A percentile compares a stretch with the other conserved stretches of the same genome.
Evolutionary conservation across 805 yeast species (phyloP).

Genomic region (Candida peoriensis): DNA sequence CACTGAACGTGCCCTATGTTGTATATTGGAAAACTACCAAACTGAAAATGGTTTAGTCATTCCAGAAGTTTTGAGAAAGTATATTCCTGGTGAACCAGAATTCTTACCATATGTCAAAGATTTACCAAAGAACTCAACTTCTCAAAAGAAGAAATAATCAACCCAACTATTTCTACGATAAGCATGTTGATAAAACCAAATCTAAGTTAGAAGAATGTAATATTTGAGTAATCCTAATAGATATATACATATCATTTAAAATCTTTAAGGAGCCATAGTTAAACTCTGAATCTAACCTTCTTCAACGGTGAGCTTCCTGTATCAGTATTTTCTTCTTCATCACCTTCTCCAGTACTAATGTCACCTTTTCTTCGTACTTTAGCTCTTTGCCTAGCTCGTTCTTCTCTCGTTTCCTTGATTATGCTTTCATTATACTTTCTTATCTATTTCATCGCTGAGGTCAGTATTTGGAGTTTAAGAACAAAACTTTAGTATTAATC

Average conservation of each 20-base stretch:
- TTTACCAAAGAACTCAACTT: slow-evolving; percentile 90
- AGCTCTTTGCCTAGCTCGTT: slow-evolving; percentile 7
- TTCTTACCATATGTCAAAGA: slow-evolving; percentile 88
- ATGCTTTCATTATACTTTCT: slow-evolving; percentile 10
- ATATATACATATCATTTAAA: too few relatives aligned
- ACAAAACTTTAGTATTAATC: neutral
- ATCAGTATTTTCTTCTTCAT: neutral
- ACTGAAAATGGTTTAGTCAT: slow-evolving; percentile 90
- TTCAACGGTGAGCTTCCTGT: slow-evolving; percentile 8
- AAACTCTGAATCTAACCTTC: slow-evolving; percentile 7
- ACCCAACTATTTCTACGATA: too few relatives aligned
- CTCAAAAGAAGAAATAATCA: slow-evolving; percentile 57
- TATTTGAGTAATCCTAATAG: neutral
- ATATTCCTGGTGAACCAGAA: slow-evolving; percentile 98
- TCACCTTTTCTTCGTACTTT: slow-evolving; percentile 6
- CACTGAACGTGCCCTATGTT: slow-evolving; percentile 96
- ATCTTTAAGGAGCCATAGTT: neutral
- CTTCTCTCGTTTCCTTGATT: slow-evolving; percentile 8
- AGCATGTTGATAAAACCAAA: neutral
- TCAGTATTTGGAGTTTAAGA: neutral
- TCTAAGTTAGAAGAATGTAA: neutral
- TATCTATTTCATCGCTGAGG: slow-evolving; percentile 4
- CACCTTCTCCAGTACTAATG: neutral
- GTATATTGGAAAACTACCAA: slow-evolving; percentile 96
- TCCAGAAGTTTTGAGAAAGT: slow-evolving; percentile 93